Evolutionary conservation across 2,329 filamentous ascomycete species (phyloP).

Genomic region (Samsoniella hepiali): DNA sequence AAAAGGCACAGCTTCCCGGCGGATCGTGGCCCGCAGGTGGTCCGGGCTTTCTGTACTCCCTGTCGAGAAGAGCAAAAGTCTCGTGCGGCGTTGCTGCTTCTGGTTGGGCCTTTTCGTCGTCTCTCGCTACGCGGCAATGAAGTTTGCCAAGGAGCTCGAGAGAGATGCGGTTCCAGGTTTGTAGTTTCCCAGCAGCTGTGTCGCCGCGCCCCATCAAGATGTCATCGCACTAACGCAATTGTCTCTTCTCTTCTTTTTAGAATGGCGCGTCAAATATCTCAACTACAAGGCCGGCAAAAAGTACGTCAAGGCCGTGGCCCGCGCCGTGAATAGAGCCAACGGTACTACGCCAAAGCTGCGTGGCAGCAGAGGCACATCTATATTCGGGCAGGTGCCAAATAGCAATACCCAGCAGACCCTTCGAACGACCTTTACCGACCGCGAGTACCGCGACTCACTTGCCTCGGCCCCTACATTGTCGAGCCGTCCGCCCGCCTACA

Average conservation of each 20-base stretch:
- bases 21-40: not conserved
- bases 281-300: constrained; percentile 97
- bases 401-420: constrained; percentile 16
- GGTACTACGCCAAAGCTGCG: constrained; percentile 44
- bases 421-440: constrained; percentile 13
- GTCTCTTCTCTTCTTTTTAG: constrained; percentile 33
- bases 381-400: constrained; percentile 16
- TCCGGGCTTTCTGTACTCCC: not conserved
- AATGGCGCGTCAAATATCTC: constrained; percentile 93
- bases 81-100: constrained; percentile 17
- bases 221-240: constrained; percentile 8
- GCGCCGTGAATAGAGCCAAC: constrained; percentile 64
- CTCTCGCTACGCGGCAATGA: constrained; percentile 44
- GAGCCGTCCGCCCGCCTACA: constrained; percentile 13
- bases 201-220: not conserved
- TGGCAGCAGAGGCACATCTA: constrained; percentile 19
- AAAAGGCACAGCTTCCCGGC: constrained; percentile 6
- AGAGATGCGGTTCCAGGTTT: constrained; percentile 79
- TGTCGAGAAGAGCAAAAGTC: constrained; percentile 3
- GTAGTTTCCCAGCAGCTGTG: constrained; percentile 21
- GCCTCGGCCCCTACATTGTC: not conserved
- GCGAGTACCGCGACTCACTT: constrained; percentile 10
- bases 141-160: constrained; percentile 76
- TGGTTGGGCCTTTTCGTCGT: constrained; percentile 1
- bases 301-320: constrained; percentile 77